A percentile compares a stretch with the other conserved stretches of the same genome.
phyloP scores from a whole-genome alignment of 1,284 basidiomycete genomes.

The Rhodotorula mucilaginosa region DNA sequence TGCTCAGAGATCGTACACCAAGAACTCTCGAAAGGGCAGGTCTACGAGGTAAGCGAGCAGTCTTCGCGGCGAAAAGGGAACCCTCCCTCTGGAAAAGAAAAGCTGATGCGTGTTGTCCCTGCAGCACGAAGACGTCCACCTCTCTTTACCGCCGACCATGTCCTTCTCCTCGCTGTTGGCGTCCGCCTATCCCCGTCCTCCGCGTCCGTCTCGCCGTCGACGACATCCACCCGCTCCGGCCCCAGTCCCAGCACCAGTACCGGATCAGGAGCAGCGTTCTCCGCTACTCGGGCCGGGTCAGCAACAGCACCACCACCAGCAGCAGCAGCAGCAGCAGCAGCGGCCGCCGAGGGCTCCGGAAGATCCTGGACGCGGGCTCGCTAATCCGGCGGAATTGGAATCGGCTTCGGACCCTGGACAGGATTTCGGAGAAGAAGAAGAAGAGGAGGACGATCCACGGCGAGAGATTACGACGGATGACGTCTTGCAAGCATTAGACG shows the following conservation, averaged over 20 bases:
- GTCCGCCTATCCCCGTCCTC: conserved; percentile 6
- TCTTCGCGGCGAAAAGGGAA: background rate
- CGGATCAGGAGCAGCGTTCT: background rate
- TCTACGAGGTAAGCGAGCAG: conserved; percentile 64
- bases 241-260: too few relatives aligned
- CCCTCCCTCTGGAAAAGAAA: too few relatives aligned
- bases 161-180: conserved; percentile 24
- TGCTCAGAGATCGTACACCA: conserved; percentile 77
- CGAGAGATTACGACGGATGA: conserved; percentile 60
- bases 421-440: conserved; percentile 51
- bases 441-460: background rate
- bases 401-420: conserved; percentile 61
- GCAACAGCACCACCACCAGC: too few relatives aligned
- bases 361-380: too few relatives aligned
- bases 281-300: conserved; percentile 1
- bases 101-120: too few relatives aligned
- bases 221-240: too few relatives aligned
- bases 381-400: too few relatives aligned
- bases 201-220: background rate
- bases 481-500: conserved; percentile 62
- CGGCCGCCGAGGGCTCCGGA: conserved; percentile 50
- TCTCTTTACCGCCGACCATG: conserved; percentile 16
- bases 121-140: conserved; percentile 39
- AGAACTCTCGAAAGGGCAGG: conserved; percentile 67
- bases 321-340: conserved; percentile 69